Evolutionary conservation across 73 alveolate genomes (phyloP).

Genomic region (Chromera velia): DNA sequence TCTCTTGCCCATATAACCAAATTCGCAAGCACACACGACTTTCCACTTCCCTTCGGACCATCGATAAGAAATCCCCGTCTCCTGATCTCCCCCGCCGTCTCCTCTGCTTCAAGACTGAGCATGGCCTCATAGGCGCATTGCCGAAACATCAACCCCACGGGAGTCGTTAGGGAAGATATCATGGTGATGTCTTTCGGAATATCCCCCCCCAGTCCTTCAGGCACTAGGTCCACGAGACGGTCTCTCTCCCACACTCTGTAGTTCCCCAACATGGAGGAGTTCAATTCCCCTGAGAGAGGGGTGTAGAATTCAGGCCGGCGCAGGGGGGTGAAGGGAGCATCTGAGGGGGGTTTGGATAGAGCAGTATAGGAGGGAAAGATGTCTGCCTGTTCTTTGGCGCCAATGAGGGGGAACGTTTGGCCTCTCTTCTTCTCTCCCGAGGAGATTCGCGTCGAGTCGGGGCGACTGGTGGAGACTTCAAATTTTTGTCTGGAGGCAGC

Average conservation of each 20-base stretch:
- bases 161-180: neutral
- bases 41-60: constrained; percentile 35
- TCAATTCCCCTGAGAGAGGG: too few relatives aligned
- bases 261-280: too few relatives aligned
- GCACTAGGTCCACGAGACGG: constrained; percentile 24
- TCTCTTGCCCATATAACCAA: constrained; percentile 31
- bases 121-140: constrained; percentile 18
- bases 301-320: too few relatives aligned
- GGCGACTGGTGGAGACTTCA: too few relatives aligned
- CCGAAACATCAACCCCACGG: constrained; percentile 16
- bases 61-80: constrained; percentile 24
- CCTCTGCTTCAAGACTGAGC: constrained; percentile 7
- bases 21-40: constrained; percentile 21
- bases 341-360: too few relatives aligned
- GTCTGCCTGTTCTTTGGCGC: too few relatives aligned
- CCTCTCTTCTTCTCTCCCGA: too few relatives aligned
- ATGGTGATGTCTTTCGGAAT: constrained; percentile 10
- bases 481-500: too few relatives aligned
- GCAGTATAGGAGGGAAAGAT: too few relatives aligned
- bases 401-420: too few relatives aligned
- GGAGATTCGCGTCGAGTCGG: too few relatives aligned
- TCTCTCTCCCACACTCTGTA: constrained; percentile 44
- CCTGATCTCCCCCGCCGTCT: constrained; percentile 1
- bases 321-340: too few relatives aligned
- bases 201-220: constrained; percentile 18